Conservation (phyloP, 2,329 filamentous ascomycete genomes). For the Juglanconis oblonga region DNA sequence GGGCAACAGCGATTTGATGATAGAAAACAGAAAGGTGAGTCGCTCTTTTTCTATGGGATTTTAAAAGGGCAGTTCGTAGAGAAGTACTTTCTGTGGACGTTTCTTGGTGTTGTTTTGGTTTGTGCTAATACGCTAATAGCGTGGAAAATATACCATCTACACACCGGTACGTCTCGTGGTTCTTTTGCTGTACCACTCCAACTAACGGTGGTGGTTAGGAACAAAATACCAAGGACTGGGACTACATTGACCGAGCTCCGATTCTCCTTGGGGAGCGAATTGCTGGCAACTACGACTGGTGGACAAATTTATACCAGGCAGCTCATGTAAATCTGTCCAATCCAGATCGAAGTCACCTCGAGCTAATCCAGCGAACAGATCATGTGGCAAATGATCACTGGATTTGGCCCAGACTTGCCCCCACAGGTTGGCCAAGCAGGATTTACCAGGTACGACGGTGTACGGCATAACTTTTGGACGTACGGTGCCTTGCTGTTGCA, state of each 20-base stretch:
- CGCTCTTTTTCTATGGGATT: no score
- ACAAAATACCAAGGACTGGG: conserved; percentile 13
- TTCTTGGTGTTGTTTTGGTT: background rate
- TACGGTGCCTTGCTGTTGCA: background rate
- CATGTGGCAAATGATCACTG: conserved; percentile 4
- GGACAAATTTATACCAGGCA: conserved; percentile 11
- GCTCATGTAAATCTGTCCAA: background rate
- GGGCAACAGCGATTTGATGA: no score
- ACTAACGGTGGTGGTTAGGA: background rate
- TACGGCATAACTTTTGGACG: background rate
- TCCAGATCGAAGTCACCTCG: background rate
- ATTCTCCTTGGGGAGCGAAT: background rate
- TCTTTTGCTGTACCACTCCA: background rate
- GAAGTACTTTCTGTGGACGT: background rate
- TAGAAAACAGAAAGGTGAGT: no score
- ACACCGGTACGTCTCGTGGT: conserved; percentile 2
- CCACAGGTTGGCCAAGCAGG: background rate
- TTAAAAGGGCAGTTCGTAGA: no score
- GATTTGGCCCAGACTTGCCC: background rate
- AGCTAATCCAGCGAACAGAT: background rate
- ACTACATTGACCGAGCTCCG: conserved; percentile 1
- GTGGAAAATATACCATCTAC: background rate
- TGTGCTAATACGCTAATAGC: no score
- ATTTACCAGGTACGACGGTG: background rate
- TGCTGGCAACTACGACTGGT: conserved; percentile 4